Evolutionary conservation across 305 asterid genomes (phyloP).

Genomic region (Lippia alba): DNA sequence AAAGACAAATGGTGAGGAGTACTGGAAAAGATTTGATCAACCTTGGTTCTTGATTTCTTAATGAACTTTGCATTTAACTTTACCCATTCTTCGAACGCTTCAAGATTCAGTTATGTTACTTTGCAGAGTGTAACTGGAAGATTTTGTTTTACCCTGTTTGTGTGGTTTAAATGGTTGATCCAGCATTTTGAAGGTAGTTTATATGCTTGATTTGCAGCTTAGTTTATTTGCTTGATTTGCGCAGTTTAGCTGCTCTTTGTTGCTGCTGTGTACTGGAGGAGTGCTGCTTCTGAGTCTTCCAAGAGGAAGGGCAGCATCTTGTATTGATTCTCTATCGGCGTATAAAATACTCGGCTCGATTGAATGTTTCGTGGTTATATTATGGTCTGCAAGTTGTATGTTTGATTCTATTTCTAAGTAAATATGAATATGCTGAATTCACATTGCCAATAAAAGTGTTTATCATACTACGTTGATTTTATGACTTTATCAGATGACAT

Average conservation of each 20-base stretch:
- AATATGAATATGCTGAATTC: background rate
- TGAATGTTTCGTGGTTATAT: conserved; percentile 9
- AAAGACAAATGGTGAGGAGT: background rate
- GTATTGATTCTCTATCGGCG: conserved; percentile 3
- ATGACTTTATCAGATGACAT: conserved; percentile 14
- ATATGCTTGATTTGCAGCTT: conserved; percentile 44
- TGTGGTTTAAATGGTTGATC: background rate
- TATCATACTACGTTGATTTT: background rate
- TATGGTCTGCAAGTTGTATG: conserved; percentile 12
- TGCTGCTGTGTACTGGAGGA: conserved; percentile 69
- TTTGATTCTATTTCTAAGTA: conserved; percentile 8
- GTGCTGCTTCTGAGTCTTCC: conserved; percentile 53
- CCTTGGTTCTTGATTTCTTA: background rate
- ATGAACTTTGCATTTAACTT: background rate
- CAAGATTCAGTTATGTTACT: conserved; percentile 1
- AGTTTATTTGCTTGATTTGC: conserved; percentile 26
- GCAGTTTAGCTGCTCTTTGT: conserved; percentile 66
- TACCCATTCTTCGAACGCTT: background rate
- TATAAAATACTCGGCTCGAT: conserved; percentile 15
- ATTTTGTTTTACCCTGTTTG: too few species aligned
- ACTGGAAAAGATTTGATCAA: background rate
- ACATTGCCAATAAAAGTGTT: conserved; percentile 7
- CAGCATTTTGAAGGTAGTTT: conserved; percentile 1
- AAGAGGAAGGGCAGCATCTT: background rate
- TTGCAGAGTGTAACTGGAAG: too few species aligned